phyloP scores from a whole-genome alignment of 805 yeast genomes.

The Nakazawaea holstii region DNA sequence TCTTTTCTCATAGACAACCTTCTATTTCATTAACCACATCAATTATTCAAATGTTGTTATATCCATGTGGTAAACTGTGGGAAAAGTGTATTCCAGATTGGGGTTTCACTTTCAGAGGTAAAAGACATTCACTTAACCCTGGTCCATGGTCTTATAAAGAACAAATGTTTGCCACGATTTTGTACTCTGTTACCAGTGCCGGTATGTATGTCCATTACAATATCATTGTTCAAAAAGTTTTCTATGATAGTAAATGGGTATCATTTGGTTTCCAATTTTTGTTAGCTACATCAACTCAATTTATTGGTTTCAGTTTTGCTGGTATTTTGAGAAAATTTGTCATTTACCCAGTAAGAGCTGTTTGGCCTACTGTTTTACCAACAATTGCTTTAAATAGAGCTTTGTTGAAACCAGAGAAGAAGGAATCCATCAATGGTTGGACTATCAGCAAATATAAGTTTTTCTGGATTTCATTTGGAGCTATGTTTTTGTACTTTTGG shows the following conservation, averaged over 20 bases:
- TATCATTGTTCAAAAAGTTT: constrained; percentile 27
- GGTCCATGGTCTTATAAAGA: constrained; percentile 64
- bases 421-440: constrained; percentile 28
- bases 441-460: constrained; percentile 28
- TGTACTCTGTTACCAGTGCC: constrained; percentile 29
- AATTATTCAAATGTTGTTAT: constrained; percentile 40
- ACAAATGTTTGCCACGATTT: constrained; percentile 56
- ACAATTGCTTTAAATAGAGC: constrained; percentile 44
- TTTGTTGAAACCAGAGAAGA: constrained; percentile 30
- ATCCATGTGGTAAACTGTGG: constrained; percentile 36
- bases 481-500: constrained; percentile 39
- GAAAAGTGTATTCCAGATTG: constrained; percentile 31
- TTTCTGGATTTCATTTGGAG: constrained; percentile 23
- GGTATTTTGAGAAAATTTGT: constrained; percentile 55
- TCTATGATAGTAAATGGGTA: constrained; percentile 30
- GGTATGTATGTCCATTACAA: constrained; percentile 29
- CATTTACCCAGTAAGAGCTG: constrained; percentile 43
- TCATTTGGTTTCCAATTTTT: constrained; percentile 48
- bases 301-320: constrained; percentile 64
- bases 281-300: constrained; percentile 50
- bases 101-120: constrained; percentile 33
- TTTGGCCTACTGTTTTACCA: constrained; percentile 53
- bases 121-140: constrained; percentile 42
- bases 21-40: constrained; percentile 36
- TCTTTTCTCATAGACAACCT: constrained; percentile 52